A percentile compares a stretch with the other conserved stretches of the same genome.
Evolutionary conservation across 225 moss, liverwort and hornwort species (phyloP).

Genomic region (Climacium dendroides): DNA sequence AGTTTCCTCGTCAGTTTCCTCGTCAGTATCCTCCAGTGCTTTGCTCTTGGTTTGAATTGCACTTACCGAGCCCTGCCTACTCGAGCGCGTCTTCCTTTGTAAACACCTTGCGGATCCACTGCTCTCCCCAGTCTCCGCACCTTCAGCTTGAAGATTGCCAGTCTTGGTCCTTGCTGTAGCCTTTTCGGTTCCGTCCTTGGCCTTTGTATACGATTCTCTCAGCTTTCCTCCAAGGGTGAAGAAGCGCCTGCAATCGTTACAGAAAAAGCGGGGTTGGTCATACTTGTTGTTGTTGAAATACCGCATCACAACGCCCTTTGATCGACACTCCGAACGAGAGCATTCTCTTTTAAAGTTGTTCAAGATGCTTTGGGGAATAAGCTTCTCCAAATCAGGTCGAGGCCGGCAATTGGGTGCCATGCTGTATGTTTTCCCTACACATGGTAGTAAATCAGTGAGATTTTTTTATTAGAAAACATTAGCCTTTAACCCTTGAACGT

Average conservation of each 20-base stretch:
- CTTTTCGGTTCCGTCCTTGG: accelerated
- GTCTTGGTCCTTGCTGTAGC: no score
- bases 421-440: not conserved
- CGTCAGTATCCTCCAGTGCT: no score
- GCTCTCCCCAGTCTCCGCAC: accelerated
- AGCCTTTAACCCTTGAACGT: no score
- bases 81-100: accelerated
- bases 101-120: not conserved
- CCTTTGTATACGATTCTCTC: not conserved
- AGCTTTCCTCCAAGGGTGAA: not conserved
- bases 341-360: not conserved
- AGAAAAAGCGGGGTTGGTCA: not conserved
- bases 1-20: no score
- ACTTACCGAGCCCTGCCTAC: accelerated
- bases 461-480: no score
- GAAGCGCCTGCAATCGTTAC: accelerated
- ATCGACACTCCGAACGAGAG: not conserved
- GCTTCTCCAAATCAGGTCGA: not conserved
- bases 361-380: not conserved
- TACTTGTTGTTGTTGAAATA: not conserved
- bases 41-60: not conserved
- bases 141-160: not conserved
- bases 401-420: not conserved
- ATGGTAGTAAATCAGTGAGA: not conserved
- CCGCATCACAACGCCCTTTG: not conserved